Evolutionary conservation across 1,139 yeast genomes (phyloP), one percentile per base, ranked within the genome.

Genomic region (Scheffersomyces lignicola): DNA sequence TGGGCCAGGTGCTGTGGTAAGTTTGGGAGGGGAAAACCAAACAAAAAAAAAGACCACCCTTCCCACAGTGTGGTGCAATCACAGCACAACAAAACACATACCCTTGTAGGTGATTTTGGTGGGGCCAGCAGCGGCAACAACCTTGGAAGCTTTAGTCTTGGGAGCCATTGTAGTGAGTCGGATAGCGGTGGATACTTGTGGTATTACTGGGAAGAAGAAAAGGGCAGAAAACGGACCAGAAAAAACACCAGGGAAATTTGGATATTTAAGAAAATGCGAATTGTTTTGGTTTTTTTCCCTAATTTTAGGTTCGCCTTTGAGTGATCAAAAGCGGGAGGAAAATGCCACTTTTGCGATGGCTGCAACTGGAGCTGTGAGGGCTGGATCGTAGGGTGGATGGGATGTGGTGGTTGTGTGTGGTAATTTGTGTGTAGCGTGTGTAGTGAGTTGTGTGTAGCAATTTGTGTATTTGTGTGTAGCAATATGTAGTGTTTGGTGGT

Each of bases 51-150:
- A 25, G 24, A 13, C 37, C 31, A 34, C 28, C 15, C 24, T 25
- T 23, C 29, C 29, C 26, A 21, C 17, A 10, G 6, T 21, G 22
- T 17, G 6, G 13, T 14, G 17, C 6, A 12, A 12, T 8, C 17
- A 13, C 31, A 11, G 5, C 12, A 34, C 10, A 15, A 26, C 26
- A 24, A 28, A 17, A 18, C 4, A 67, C 78, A 41, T 62, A 73
- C 79, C 80, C 55, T 70, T 74, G 62, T 73, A 73, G 36, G 79
- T 67, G 40, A 61, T 48, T 53, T 74, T 73, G 29, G 70, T 40
- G 32, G 62, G 53, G 20, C 59, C 58, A 17, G 60, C 53, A 31
- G 65, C 51, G 30, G 58, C 52, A 27, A 62, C 48, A 30, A 60
- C 44, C 47, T 51, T 56, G 31, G 58, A 44, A 29, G 60, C 38